phyloP scores from a whole-genome alignment of 352 stramenopile genomes.

The Pythium folliculosum region DNA sequence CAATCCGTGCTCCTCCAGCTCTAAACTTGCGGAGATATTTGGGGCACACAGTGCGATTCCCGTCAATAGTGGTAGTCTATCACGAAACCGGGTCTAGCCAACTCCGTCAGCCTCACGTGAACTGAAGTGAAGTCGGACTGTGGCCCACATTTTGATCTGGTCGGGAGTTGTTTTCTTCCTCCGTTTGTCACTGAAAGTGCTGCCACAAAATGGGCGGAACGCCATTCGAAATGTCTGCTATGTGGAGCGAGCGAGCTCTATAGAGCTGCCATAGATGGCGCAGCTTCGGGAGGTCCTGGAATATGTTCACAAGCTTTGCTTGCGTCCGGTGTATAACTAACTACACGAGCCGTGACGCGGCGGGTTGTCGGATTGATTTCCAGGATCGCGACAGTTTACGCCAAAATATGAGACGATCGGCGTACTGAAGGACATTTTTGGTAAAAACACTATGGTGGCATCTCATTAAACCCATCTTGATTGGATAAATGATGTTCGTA shows the following conservation, averaged over 20 bases:
- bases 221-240: background rate
- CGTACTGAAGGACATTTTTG: background rate
- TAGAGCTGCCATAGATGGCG: too few relatives aligned
- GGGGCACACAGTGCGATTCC: too few relatives aligned
- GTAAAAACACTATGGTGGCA: too few relatives aligned
- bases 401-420: background rate
- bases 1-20: background rate
- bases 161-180: too few relatives aligned
- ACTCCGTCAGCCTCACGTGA: too few relatives aligned
- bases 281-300: background rate
- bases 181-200: too few relatives aligned
- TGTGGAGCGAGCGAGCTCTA: background rate
- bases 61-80: too few relatives aligned
- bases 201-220: too few relatives aligned
- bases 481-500: background rate
- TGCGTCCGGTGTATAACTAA: background rate
- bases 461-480: background rate
- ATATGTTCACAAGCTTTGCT: background rate
- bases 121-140: too few relatives aligned
- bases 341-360: background rate
- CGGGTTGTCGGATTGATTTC: background rate
- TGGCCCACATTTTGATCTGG: too few relatives aligned
- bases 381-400: background rate
- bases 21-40: background rate
- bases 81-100: too few relatives aligned